A percentile compares a stretch with the other conserved stretches of the same genome.
These are phyloP conservation scores for Claviceps africana DNA, from an alignment of 2,329 filamentous ascomycete species.

Conservation along the genomic window DNA sequence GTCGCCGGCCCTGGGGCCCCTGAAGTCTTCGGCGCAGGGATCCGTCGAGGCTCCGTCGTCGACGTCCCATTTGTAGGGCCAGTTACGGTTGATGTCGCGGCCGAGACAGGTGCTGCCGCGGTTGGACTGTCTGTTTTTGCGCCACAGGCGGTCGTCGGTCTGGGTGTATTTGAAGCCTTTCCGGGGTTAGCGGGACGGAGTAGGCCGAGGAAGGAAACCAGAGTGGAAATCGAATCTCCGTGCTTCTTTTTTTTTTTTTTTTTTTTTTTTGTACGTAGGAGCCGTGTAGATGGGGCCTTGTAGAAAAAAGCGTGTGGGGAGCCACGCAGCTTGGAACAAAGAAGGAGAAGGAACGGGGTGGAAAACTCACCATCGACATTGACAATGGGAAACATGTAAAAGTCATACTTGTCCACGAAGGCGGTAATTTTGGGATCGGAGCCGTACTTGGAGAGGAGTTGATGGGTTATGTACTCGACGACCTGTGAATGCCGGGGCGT, in stretches of 20 bases:
- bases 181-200: too few species aligned
- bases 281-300: too few species aligned
- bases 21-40: slow-evolving; percentile 37
- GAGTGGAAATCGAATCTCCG: too few species aligned
- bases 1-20: slow-evolving; percentile 28
- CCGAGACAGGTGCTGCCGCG: slow-evolving; percentile 30
- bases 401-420: slow-evolving; percentile 49
- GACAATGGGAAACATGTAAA: slow-evolving; percentile 49
- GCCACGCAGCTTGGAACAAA: too few species aligned
- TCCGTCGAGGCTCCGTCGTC: slow-evolving; percentile 32
- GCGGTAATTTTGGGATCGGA: slow-evolving; percentile 22
- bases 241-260: too few species aligned
- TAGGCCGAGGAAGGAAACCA: too few species aligned
- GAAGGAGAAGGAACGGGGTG: too few species aligned
- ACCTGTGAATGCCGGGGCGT: too few species aligned
- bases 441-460: slow-evolving; percentile 33
- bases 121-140: slow-evolving; percentile 37
- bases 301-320: too few species aligned
- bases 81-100: slow-evolving; percentile 47
- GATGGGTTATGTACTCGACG: slow-evolving; percentile 37
- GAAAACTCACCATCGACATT: slow-evolving; percentile 40
- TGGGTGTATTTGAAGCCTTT: slow-evolving; percentile 47
- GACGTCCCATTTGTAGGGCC: slow-evolving; percentile 39
- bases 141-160: slow-evolving; percentile 43
- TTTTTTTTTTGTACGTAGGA: too few species aligned